phyloP scores from a whole-genome alignment of 2,329 filamentous ascomycete genomes.

The Ophiocordyceps australis region DNA sequence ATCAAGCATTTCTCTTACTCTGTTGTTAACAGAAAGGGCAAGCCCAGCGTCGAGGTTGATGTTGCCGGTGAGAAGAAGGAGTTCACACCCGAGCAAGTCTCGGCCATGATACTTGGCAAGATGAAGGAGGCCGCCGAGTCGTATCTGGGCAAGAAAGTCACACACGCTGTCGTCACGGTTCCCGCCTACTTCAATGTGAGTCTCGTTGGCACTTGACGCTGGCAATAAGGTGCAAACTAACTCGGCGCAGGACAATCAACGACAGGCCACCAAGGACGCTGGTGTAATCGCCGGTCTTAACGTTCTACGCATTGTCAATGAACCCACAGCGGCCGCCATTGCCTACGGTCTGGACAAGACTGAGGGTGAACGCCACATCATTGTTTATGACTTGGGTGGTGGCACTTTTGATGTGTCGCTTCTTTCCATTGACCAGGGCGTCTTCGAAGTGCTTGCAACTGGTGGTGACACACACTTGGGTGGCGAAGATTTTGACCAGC shows the following conservation, averaged over 20 bases:
- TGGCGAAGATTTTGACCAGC: slow-evolving; percentile 98
- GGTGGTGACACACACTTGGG: slow-evolving; percentile 94
- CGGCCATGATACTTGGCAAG: slow-evolving; percentile 66
- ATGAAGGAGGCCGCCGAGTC: slow-evolving; percentile 72
- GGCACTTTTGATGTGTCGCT: slow-evolving; percentile 92
- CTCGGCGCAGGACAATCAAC: slow-evolving; percentile 54
- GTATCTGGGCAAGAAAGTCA: slow-evolving; percentile 68
- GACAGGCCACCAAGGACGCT: slow-evolving; percentile 92
- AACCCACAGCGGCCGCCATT: slow-evolving; percentile 87
- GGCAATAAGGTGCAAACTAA: slow-evolving; percentile 5
- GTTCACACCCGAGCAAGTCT: slow-evolving; percentile 68
- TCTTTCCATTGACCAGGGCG: slow-evolving; percentile 76
- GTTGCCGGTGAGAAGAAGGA: slow-evolving; percentile 46
- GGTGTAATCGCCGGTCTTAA: slow-evolving; percentile 84
- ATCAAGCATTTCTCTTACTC: slow-evolving; percentile 98
- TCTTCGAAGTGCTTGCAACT: slow-evolving; percentile 88
- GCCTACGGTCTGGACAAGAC: slow-evolving; percentile 88
- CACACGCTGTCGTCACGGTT: slow-evolving; percentile 81
- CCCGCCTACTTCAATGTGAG: slow-evolving; percentile 83
- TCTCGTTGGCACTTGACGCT: slow-evolving; percentile 1
- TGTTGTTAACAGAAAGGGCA: slow-evolving; percentile 75
- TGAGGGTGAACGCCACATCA: slow-evolving; percentile 68
- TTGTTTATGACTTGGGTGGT: slow-evolving; percentile 87
- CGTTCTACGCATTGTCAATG: slow-evolving; percentile 91
- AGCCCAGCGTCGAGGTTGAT: slow-evolving; percentile 67